Base-by-base conservation (phyloP, 129 eudicot genomes). In the Centella asiatica region DNA sequence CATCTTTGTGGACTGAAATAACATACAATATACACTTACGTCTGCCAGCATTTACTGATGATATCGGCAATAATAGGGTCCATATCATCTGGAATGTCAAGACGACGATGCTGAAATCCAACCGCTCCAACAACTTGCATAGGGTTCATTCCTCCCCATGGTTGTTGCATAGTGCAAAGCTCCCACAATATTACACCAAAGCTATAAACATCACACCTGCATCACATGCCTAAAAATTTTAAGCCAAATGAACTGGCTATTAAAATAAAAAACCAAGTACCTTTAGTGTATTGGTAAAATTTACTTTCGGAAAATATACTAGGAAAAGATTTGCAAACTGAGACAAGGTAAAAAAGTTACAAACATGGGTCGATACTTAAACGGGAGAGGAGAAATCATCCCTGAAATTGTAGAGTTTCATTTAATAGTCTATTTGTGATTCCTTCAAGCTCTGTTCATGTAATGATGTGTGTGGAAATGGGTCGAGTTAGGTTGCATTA, bases 71-170 rank as follows among this genome's bases (percentile, higher is more conserved):
- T 70, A 29, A 37, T 72, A 11, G 98, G 98, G 71, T 84, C 95
- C 65, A 82, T 66, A 68, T 80, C 75, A 24, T 84, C 79, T 20
- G 96, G 99, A 58, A 92, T 87, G 44, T 92, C 96, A 71, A 92
- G 95, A 52, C 92, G 95, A 8, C 96, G 88, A 57, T 92, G 96
- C 68, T 87, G 99, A 80, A 92, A 92, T 11, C 99, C 99, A 36
- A 92, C 99, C 2, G 99, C 99, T 42, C 99, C 99, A 71, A 92
- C 99, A 31, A 92, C 99, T 85, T 92, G 96, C 99, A 92, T 92
- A 8, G 99, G 83, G 60, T 92, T 92, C 95, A 87, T 73, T 78
- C 99, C 96, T 64, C 88, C 88, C 99, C 99, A 92, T 23, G 99
- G 99, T 56, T 92, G 99, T 70, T 82, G 88, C 84, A 87, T 17